Conservation (phyloP, 192 early-diverging fungal genomes). For the Allomyces macrogynus region DNA sequence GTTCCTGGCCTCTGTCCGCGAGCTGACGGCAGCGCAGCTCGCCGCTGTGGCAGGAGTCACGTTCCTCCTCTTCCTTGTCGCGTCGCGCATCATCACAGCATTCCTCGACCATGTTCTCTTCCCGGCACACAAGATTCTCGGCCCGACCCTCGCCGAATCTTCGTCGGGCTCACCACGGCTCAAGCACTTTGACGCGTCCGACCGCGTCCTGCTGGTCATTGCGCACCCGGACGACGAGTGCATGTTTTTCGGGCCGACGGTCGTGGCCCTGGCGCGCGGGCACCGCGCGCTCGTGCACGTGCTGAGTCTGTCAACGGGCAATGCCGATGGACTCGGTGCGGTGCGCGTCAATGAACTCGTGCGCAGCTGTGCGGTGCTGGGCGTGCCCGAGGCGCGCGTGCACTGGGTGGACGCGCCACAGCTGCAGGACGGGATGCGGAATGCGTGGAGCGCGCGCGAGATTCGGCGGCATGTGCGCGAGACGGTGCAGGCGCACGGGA, state of each 20-base stretch:
- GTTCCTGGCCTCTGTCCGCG: too few relatives aligned
- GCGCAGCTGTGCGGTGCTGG: slow-evolving; percentile 13
- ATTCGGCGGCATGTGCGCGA: slow-evolving; percentile 42
- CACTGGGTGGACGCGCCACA: slow-evolving; percentile 21
- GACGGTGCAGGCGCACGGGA: slow-evolving; percentile 29
- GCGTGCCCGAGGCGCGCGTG: slow-evolving; percentile 22
- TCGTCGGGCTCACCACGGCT: too few relatives aligned
- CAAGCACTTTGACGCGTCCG: background rate
- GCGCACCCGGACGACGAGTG: slow-evolving; percentile 96
- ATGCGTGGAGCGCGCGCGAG: slow-evolving; percentile 34
- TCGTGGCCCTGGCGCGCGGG: slow-evolving; percentile 27
- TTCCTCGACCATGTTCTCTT: too few relatives aligned
- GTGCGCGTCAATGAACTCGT: slow-evolving; percentile 22
- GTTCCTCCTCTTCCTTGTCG: too few relatives aligned
- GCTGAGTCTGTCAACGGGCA: slow-evolving; percentile 71
- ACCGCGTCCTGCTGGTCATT: slow-evolving; percentile 42
- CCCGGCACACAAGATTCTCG: too few relatives aligned
- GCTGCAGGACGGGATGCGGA: slow-evolving; percentile 45
- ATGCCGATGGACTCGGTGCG: slow-evolving; percentile 17
- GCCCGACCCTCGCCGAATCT: too few relatives aligned
- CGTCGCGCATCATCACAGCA: too few relatives aligned
- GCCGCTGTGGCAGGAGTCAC: too few relatives aligned
- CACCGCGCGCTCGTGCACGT: slow-evolving; percentile 39
- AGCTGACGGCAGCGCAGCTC: too few relatives aligned
- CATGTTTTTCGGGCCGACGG: slow-evolving; percentile 87